These are phyloP conservation scores for Colletotrichum chrysophilum DNA, from an alignment of 2,329 filamentous ascomycete species.

Conservation along the genomic window DNA sequence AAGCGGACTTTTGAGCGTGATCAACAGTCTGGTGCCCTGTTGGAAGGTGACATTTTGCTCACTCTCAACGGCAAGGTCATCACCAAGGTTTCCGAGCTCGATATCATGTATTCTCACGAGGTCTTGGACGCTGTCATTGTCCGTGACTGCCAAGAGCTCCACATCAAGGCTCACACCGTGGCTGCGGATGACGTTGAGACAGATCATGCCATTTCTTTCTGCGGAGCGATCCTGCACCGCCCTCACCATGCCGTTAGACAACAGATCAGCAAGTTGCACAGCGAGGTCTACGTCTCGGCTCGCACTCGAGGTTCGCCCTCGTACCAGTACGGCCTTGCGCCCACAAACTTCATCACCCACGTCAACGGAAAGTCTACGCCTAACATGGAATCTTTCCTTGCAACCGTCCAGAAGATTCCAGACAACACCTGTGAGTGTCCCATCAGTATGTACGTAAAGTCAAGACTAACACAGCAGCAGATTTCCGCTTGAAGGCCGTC, in stretches of 20 bases:
- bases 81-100: conserved; percentile 89
- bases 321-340: conserved; percentile 89
- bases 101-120: conserved; percentile 94
- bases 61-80: conserved; percentile 91
- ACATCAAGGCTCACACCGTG: conserved; percentile 81
- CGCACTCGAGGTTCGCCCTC: conserved; percentile 82
- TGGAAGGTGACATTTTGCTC: conserved; percentile 91
- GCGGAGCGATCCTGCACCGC: conserved; percentile 89
- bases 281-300: conserved; percentile 94
- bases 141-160: conserved; percentile 80
- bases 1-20: conserved; percentile 77
- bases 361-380: conserved; percentile 89
- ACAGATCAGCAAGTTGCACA: conserved; percentile 95
- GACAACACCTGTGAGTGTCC: conserved; percentile 82
- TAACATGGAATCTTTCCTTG: conserved; percentile 80
- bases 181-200: conserved; percentile 92
- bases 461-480: conserved; percentile 40
- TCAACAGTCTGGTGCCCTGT: conserved; percentile 60
- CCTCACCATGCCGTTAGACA: conserved; percentile 96
- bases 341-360: conserved; percentile 96
- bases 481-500: conserved; percentile 96
- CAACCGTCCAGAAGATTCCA: conserved; percentile 83
- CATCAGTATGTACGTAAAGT: neutral
- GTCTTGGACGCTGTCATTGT: conserved; percentile 84
- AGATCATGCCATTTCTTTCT: conserved; percentile 90